Base-by-base conservation (phyloP, 2,329 filamentous ascomycete genomes). In the Aspergillus sp. region DNA sequence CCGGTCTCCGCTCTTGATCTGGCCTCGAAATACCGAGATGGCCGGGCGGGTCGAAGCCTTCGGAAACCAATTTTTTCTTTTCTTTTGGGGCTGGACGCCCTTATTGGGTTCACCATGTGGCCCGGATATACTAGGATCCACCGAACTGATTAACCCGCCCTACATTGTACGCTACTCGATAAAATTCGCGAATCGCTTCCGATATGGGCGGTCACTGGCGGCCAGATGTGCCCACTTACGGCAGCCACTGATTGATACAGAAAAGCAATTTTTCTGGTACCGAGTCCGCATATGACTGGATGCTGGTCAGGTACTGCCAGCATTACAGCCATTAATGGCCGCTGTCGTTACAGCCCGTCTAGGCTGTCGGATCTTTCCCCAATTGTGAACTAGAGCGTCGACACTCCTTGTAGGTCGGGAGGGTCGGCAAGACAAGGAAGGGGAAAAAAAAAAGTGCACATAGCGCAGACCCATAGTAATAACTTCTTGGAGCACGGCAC, bases 401-500 rank as follows among this genome's bases (percentile, higher is more conserved):
- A 30, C 26, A 11, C 10, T 30, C 26, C 41, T 43, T 57, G 58
- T 57, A 54, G 50, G 55, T 53, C 54, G 53, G 55, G 47, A 55
- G 56, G 57, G 53, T 60, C 58, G 55, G 59, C 8, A 30, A 30
- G 22, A 22, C 22, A 30, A 8, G 8, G 26, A 30, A 30, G 26
- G 26, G 26, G 24, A 3, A 26, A 26, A 30, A 30, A 61, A 59
- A 61, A 59, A 51, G 52, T 51, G 58, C 57, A 47, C 56, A 62
- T 65, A 56, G 56, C 60, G 59, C 55, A 55, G 56, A 55, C 57
- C 58, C 54, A 61, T 62, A 53, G 51, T 53, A 62, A 56, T 62
- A 60, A 53, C 54, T 54, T 43, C 46, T 53, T 56, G 49, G 51
- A 50, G 55, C 49, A 51, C 49, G 52, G 49, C 61, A 59, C 61